A percentile compares a stretch with the other conserved stretches of the same genome.
phyloP scores from a whole-genome alignment of 495 filamentous ascomycete species.

The Bathelium albidoporum region DNA sequence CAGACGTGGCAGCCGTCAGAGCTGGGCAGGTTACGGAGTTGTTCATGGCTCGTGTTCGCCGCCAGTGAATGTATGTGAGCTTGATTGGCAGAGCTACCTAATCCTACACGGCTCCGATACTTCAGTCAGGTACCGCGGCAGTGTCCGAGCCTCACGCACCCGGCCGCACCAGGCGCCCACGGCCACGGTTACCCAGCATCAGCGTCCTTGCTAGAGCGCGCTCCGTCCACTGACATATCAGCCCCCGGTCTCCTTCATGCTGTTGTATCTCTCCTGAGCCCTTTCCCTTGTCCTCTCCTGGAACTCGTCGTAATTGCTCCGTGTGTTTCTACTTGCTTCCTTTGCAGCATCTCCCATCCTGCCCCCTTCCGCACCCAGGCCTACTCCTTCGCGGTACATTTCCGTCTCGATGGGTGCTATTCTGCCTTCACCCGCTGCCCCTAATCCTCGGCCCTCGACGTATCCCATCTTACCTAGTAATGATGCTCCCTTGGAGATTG shows the following conservation, averaged over 20 bases:
- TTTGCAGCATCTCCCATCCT: conserved; percentile 76
- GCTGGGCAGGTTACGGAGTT: too few species aligned
- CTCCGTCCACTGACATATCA: neutral
- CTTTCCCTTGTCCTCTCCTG: conserved; percentile 67
- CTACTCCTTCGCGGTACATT: conserved; percentile 73
- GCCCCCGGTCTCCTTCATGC: neutral
- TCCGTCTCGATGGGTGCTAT: conserved; percentile 68
- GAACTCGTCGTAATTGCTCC: conserved; percentile 60
- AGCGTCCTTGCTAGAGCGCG: neutral
- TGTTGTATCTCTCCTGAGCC: conserved; percentile 52
- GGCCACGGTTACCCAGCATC: neutral
- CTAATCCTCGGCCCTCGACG: conserved; percentile 69
- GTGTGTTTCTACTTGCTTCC: conserved; percentile 65
- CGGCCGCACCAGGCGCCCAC: neutral
- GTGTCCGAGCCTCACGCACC: neutral
- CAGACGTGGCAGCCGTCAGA: too few species aligned
- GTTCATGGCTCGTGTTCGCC: too few species aligned
- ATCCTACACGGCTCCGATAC: too few species aligned
- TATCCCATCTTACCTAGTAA: conserved; percentile 89
- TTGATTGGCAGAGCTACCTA: too few species aligned
- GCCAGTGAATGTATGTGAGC: too few species aligned
- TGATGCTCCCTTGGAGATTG: conserved; percentile 67
- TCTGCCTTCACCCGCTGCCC: conserved; percentile 66
- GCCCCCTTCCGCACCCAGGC: conserved; percentile 72
- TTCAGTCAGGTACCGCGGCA: neutral